Percentiles rank a stretch among this genome's conserved stretches.
Evolutionary conservation across 108 stramenopile genomes (phyloP).

Genomic region (Asterionellopsis glacialis): DNA sequence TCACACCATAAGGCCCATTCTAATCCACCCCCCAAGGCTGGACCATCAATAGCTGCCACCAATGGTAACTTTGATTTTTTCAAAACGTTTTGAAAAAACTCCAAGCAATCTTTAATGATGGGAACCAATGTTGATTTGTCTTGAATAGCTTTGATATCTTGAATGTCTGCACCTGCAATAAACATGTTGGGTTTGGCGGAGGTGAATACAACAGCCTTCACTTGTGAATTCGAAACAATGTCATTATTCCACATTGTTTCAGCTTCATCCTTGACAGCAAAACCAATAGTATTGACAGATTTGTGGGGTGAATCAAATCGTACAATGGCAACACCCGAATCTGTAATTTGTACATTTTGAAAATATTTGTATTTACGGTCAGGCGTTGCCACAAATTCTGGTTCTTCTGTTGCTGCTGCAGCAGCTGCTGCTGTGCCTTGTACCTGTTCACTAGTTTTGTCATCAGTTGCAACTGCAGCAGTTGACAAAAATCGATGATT

Average conservation of each 20-base stretch:
- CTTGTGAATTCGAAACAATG: constrained; percentile 44
- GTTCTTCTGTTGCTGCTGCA: too few relatives aligned
- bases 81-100: constrained; percentile 78
- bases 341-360: constrained; percentile 74
- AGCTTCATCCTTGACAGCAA: constrained; percentile 82
- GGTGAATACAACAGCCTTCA: constrained; percentile 95
- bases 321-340: constrained; percentile 80
- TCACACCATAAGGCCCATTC: constrained; percentile 99
- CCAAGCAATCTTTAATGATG: constrained; percentile 75
- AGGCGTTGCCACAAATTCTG: constrained; percentile 54
- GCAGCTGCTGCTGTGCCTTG: too few relatives aligned
- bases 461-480: too few relatives aligned
- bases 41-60: constrained; percentile 96
- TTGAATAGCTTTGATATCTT: constrained; percentile 76
- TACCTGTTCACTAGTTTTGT: too few relatives aligned
- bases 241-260: constrained; percentile 75
- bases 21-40: constrained; percentile 96
- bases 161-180: constrained; percentile 99
- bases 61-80: constrained; percentile 73
- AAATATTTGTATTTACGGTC: constrained; percentile 83
- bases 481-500: too few relatives aligned
- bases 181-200: constrained; percentile 95
- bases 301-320: constrained; percentile 89
- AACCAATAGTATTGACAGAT: constrained; percentile 92
- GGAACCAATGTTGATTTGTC: constrained; percentile 78